Evolutionary conservation across 2,329 filamentous ascomycete species (phyloP).

Genomic region (Colletotrichum tropicale): DNA sequence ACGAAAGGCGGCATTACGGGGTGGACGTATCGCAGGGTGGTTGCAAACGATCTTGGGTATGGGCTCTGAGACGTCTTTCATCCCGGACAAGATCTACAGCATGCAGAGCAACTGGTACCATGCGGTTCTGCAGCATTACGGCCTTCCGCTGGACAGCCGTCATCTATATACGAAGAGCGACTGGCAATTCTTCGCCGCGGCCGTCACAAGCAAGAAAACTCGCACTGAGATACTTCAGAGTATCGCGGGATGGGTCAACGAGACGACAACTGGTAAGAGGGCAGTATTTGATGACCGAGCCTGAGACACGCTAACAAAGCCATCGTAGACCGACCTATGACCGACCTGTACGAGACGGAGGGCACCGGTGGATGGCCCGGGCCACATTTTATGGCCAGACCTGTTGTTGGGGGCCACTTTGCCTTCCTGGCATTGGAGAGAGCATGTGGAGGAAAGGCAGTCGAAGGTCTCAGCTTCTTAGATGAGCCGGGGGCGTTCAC

Average conservation of each 20-base stretch:
- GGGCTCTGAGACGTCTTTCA: slow-evolving; percentile 54
- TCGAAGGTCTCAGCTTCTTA: slow-evolving; percentile 59
- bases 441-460: slow-evolving; percentile 74
- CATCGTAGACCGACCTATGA: slow-evolving; percentile 69
- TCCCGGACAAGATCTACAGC: slow-evolving; percentile 77
- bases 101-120: slow-evolving; percentile 84
- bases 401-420: slow-evolving; percentile 87
- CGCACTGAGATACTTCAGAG: slow-evolving; percentile 74
- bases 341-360: slow-evolving; percentile 84
- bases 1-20: slow-evolving; percentile 18
- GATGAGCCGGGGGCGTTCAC: slow-evolving; percentile 36
- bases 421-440: slow-evolving; percentile 81
- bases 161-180: slow-evolving; percentile 89
- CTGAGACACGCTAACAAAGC: not conserved
- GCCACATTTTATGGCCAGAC: slow-evolving; percentile 78
- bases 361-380: slow-evolving; percentile 77
- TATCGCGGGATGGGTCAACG: slow-evolving; percentile 82
- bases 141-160: slow-evolving; percentile 80
- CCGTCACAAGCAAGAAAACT: slow-evolving; percentile 72
- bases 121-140: slow-evolving; percentile 79
- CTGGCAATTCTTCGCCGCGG: slow-evolving; percentile 90
- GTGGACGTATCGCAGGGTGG: not conserved
- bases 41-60: slow-evolving; percentile 26
- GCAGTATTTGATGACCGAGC: not conserved
- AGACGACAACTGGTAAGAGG: slow-evolving; percentile 68